Percentiles rank a stretch among this genome's conserved stretches.
These are phyloP conservation scores for Crithidia mellificae DNA, from an alignment of 208 protist genomes.

Conservation along the genomic window DNA sequence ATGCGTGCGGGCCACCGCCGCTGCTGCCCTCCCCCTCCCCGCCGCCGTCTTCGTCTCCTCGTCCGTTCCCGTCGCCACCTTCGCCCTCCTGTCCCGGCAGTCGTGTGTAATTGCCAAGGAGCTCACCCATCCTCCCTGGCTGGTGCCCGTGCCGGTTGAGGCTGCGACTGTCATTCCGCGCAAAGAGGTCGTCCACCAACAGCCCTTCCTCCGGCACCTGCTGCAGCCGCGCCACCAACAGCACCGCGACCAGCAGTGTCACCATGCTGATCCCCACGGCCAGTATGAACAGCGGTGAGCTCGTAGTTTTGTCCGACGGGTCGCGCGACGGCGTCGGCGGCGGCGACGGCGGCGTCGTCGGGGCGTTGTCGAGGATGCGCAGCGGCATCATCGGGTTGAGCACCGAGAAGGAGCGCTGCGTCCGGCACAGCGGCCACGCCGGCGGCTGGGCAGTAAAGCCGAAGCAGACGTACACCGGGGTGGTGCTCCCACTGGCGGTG, in stretches of 20 bases:
- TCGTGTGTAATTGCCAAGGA: background rate
- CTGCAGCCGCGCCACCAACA: slow-evolving; percentile 38
- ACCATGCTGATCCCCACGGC: slow-evolving; percentile 29
- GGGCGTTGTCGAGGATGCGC: slow-evolving; percentile 26
- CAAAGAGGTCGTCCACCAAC: slow-evolving; percentile 13
- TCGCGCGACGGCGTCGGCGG: slow-evolving; percentile 24
- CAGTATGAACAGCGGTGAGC: slow-evolving; percentile 30
- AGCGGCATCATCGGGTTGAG: slow-evolving; percentile 41
- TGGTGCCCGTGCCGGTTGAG: background rate
- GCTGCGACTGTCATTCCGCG: background rate
- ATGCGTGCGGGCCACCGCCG: background rate
- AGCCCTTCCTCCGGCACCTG: slow-evolving; percentile 35
- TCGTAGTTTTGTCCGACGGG: slow-evolving; percentile 23
- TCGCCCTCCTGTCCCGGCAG: background rate
- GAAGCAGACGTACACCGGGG: slow-evolving; percentile 50
- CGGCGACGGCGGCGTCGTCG: slow-evolving; percentile 12
- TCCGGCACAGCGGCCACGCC: slow-evolving; percentile 21
- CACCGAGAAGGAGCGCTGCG: slow-evolving; percentile 24
- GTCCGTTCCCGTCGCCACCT: background rate
- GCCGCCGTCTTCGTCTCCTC: background rate
- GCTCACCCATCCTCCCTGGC: background rate
- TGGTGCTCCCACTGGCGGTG: slow-evolving; percentile 37
- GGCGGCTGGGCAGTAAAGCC: slow-evolving; percentile 22
- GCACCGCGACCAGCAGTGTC: slow-evolving; percentile 35
- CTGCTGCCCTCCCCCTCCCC: background rate